Evolutionary conservation across 192 early-diverging fungal genomes (phyloP).

Genomic region (Radiomyces spectabilis): DNA sequence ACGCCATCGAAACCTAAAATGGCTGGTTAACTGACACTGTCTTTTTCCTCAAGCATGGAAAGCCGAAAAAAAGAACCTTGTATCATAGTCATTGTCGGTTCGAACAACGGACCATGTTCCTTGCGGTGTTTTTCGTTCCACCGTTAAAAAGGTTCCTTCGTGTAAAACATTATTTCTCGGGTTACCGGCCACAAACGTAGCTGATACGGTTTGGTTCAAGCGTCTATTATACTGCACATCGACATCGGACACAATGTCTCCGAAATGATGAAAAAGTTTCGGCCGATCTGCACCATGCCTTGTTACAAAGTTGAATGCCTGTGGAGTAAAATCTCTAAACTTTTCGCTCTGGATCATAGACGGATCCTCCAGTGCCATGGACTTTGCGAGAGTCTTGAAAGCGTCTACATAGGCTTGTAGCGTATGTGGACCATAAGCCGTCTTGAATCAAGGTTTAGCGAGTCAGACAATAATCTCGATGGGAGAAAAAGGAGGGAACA

Average conservation of each 20-base stretch:
- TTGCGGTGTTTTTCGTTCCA: neutral
- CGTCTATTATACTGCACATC: neutral
- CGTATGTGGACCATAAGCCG: conserved; percentile 48
- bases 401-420: conserved; percentile 37
- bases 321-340: neutral
- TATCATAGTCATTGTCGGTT: conserved; percentile 9
- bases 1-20: conserved; percentile 1
- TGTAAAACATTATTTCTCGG: neutral
- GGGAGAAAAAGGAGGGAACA: too few relatives aligned
- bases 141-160: conserved; percentile 12
- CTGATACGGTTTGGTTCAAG: neutral
- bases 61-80: too few relatives aligned
- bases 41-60: too few relatives aligned
- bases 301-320: neutral
- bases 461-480: too few relatives aligned
- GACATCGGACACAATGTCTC: conserved; percentile 6
- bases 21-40: too few relatives aligned
- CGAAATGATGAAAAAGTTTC: neutral
- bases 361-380: conserved; percentile 20
- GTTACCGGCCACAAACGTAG: conserved; percentile 13
- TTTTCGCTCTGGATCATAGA: neutral
- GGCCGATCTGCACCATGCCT: neutral
- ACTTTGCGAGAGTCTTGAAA: conserved; percentile 32
- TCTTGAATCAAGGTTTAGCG: too few relatives aligned
- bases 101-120: conserved; percentile 1